Evolutionary conservation across 768 basidiomycete species (phyloP).

Genomic region (Lactarius vividus): DNA sequence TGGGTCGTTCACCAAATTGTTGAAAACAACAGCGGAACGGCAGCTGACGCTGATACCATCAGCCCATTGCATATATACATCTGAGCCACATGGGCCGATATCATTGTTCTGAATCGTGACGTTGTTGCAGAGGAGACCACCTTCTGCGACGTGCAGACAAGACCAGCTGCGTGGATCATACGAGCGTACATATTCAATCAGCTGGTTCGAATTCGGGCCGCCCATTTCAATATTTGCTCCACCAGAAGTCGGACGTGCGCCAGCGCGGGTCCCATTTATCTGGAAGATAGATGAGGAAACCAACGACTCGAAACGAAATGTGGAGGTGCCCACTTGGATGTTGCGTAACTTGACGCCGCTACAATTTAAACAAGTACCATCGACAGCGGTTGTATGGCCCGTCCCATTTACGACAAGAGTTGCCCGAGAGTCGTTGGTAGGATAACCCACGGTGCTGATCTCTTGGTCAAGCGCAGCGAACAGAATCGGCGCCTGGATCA

Average conservation of each 20-base stretch:
- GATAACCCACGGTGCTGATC: constrained; percentile 78
- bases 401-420: constrained; percentile 65
- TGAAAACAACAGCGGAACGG: constrained; percentile 54
- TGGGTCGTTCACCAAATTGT: constrained; percentile 67
- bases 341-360: constrained; percentile 62
- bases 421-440: constrained; percentile 63
- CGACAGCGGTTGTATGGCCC: constrained; percentile 72
- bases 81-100: constrained; percentile 73
- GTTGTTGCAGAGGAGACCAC: constrained; percentile 60
- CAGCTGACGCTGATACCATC: constrained; percentile 80
- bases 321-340: constrained; percentile 52
- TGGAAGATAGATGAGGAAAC: constrained; percentile 32
- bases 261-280: constrained; percentile 71
- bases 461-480: constrained; percentile 72
- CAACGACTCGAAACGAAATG: not conserved
- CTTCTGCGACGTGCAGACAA: constrained; percentile 76
- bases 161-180: constrained; percentile 81
- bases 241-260: constrained; percentile 50
- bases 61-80: constrained; percentile 70
- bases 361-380: constrained; percentile 61
- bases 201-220: constrained; percentile 64
- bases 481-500: constrained; percentile 61
- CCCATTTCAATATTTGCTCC: constrained; percentile 87
- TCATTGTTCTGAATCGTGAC: constrained; percentile 75
- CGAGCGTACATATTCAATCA: constrained; percentile 74